Evolutionary conservation across 495 filamentous ascomycete species (phyloP).

Genomic region (Xylaria acuta): DNA sequence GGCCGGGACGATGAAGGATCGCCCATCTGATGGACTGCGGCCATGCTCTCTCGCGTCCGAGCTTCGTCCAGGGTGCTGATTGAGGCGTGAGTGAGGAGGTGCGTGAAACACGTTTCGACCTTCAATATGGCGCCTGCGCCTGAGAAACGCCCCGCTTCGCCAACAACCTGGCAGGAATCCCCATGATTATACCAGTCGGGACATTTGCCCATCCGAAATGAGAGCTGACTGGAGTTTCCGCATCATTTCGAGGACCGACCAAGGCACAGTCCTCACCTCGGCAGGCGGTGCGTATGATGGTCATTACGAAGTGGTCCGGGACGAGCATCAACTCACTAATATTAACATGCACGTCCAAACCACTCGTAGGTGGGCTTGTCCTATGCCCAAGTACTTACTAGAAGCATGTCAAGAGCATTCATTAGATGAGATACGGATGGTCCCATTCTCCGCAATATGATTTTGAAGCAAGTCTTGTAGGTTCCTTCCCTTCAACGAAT

Average conservation of each 20-base stretch:
- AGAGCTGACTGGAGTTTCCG: slow-evolving; percentile 25
- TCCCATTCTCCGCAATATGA: not conserved
- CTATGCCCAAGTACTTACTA: not conserved
- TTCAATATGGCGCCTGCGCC: slow-evolving; percentile 26
- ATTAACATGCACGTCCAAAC: not conserved
- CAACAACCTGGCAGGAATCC: not conserved
- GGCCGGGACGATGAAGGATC: slow-evolving; percentile 41
- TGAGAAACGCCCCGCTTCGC: slow-evolving; percentile 28
- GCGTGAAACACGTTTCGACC: slow-evolving; percentile 52
- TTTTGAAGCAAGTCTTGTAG: not conserved
- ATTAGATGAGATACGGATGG: not conserved
- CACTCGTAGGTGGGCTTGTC: not conserved
- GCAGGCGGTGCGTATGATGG: not conserved
- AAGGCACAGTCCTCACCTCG: slow-evolving; percentile 1
- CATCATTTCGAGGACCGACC: not conserved
- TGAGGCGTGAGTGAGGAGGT: slow-evolving; percentile 29
- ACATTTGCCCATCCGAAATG: slow-evolving; percentile 19
- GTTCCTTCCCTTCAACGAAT: not conserved
- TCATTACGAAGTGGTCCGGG: not conserved
- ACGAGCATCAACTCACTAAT: not conserved
- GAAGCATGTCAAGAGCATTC: not conserved
- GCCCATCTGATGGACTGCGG: slow-evolving; percentile 31
- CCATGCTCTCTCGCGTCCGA: slow-evolving; percentile 25
- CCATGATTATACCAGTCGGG: slow-evolving; percentile 5
- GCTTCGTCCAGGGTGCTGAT: slow-evolving; percentile 14